These are phyloP conservation scores for sunflower (Helianthus annuus) DNA, from an alignment of 129 eudicot species.

Conservation along the genomic window DNA sequence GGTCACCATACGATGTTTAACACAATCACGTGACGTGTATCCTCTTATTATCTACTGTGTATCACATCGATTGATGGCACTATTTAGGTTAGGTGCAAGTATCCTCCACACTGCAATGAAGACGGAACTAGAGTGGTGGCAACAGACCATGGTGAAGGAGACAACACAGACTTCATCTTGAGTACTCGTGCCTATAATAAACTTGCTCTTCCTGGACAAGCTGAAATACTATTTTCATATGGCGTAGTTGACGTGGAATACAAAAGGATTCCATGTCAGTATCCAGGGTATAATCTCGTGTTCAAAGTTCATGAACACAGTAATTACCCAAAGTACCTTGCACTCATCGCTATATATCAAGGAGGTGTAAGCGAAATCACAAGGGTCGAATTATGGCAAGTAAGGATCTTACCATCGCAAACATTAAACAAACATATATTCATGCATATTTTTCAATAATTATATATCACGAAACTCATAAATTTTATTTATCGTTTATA, in stretches of 20 bases:
- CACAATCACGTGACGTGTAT: too few species aligned
- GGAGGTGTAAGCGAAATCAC: slow-evolving; percentile 67
- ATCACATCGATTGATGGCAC: neutral
- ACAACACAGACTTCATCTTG: slow-evolving; percentile 71
- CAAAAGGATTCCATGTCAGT: slow-evolving; percentile 63
- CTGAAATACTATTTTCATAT: slow-evolving; percentile 46
- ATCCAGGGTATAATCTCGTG: slow-evolving; percentile 55
- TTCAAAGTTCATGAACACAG: slow-evolving; percentile 80
- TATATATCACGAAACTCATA: too few species aligned
- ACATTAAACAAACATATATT: too few species aligned
- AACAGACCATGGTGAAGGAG: slow-evolving; percentile 87
- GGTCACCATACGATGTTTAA: too few species aligned
- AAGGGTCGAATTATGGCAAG: slow-evolving; percentile 74
- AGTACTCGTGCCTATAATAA: slow-evolving; percentile 60
- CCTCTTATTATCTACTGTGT: neutral
- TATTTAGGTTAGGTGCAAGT: slow-evolving; percentile 82
- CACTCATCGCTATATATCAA: slow-evolving; percentile 65
- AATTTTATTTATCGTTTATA: too few species aligned
- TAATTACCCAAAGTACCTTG: slow-evolving; percentile 67
- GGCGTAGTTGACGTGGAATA: slow-evolving; percentile 83
- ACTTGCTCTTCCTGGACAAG: slow-evolving; percentile 62
- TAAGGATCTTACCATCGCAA: slow-evolving; percentile 11
- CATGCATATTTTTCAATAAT: too few species aligned
- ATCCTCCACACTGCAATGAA: slow-evolving; percentile 54
- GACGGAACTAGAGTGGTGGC: slow-evolving; percentile 75